Evolutionary conservation across 441 rosid species (phyloP).

Genomic region (Erysimum pusillum): DNA sequence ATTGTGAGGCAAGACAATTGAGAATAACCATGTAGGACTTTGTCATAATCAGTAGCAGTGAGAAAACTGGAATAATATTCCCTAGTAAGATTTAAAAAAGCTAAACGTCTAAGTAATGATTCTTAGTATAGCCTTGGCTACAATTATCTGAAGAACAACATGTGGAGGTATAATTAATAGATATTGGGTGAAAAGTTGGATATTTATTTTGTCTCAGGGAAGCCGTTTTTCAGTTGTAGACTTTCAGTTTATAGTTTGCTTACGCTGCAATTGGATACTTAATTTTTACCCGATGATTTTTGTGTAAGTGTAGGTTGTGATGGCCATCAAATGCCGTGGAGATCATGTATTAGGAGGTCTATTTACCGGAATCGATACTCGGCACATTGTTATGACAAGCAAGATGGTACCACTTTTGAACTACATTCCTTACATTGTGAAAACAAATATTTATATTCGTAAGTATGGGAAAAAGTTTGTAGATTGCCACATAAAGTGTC

Average conservation of each 20-base stretch:
- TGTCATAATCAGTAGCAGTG: constrained; percentile 15
- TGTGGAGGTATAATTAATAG: not conserved
- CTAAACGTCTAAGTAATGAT: not conserved
- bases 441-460: not conserved
- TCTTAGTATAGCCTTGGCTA: constrained; percentile 31
- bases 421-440: constrained; percentile 25
- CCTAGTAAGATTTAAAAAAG: not conserved
- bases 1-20: constrained; percentile 26
- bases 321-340: constrained; percentile 91
- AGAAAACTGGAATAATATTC: not conserved
- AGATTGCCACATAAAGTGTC: constrained; percentile 21
- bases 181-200: not conserved
- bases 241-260: constrained; percentile 9
- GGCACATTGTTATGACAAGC: constrained; percentile 91
- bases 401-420: constrained; percentile 71
- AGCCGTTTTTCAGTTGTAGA: not conserved
- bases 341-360: constrained; percentile 79
- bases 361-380: constrained; percentile 77
- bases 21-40: not conserved
- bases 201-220: constrained; percentile 1
- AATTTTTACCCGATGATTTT: constrained; percentile 8
- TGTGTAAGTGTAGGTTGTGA: constrained; percentile 56
- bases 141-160: constrained; percentile 7
- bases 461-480: constrained; percentile 2
- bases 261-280: constrained; percentile 2